Conservation (phyloP, 148 eudicot species). For the Fagopyrum tataricum region DNA sequence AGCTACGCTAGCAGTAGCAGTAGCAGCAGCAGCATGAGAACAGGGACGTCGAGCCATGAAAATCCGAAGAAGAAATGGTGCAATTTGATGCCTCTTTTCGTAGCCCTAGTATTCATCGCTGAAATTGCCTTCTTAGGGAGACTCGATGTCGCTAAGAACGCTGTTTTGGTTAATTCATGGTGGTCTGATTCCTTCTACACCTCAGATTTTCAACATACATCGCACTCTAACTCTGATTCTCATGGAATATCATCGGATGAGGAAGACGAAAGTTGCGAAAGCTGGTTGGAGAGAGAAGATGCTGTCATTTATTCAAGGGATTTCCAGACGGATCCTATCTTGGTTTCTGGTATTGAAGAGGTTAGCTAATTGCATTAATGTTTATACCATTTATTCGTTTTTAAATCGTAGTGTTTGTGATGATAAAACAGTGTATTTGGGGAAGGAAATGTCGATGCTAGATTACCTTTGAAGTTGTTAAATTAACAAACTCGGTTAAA, state of each 20-base stretch:
- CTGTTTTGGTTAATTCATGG: conserved; percentile 55
- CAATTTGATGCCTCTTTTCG: conserved; percentile 41
- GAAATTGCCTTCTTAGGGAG: conserved; percentile 65
- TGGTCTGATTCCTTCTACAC: conserved; percentile 66
- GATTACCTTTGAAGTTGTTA: too few species aligned
- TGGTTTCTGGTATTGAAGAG: conserved; percentile 51
- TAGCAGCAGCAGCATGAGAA: not conserved
- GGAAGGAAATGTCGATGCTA: too few species aligned
- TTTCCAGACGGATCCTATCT: conserved; percentile 52
- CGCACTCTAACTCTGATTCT: conserved; percentile 11
- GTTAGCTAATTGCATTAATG: conserved; percentile 14
- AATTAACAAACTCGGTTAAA: too few species aligned
- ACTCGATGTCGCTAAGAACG: conserved; percentile 57
- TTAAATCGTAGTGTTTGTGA: too few species aligned
- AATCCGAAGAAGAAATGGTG: conserved; percentile 41
- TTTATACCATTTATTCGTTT: conserved; percentile 11
- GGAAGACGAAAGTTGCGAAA: conserved; percentile 41
- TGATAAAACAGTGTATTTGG: too few species aligned
- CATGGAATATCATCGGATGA: not conserved
- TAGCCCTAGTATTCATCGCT: conserved; percentile 54
- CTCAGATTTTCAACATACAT: not conserved
- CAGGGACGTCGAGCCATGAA: not conserved
- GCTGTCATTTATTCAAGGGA: conserved; percentile 55
- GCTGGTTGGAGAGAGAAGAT: conserved; percentile 70
- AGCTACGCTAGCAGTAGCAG: conserved; percentile 5